A percentile compares a stretch with the other conserved stretches of the same genome.
phyloP scores from a whole-genome alignment of 257 asterid genomes.

The Cinchona pubescens region DNA sequence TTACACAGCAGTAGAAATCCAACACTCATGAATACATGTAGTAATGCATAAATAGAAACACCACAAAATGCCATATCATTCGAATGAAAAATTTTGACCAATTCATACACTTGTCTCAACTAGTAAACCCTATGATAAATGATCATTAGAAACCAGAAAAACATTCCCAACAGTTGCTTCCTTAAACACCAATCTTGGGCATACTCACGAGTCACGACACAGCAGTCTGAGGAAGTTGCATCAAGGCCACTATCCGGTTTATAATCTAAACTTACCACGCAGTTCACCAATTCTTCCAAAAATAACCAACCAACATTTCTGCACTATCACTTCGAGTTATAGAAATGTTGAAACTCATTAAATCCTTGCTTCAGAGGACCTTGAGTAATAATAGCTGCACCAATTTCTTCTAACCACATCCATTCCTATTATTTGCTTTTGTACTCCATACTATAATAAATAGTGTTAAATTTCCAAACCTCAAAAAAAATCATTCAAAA shows the following conservation, averaged over 20 bases:
- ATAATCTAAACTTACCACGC: neutral
- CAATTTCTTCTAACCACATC: neutral
- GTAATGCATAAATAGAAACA: too few species aligned
- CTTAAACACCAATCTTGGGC: too few species aligned
- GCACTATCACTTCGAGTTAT: too few species aligned
- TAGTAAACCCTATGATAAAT: neutral
- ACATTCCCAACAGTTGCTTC: neutral
- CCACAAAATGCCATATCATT: too few species aligned
- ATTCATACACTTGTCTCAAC: neutral
- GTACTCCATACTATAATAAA: neutral
- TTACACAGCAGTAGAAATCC: neutral
- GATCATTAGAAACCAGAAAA: neutral
- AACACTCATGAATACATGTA: neutral
- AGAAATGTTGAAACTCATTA: neutral
- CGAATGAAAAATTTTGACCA: neutral
- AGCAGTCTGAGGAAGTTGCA: neutral
- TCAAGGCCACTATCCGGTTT: neutral
- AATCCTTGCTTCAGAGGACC: neutral
- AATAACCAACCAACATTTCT: neutral
- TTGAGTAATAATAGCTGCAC: neutral
- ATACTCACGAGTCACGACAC: neutral
- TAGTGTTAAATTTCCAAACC: too few species aligned
- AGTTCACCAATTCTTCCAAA: neutral
- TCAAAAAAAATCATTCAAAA: neutral
- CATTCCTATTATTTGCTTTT: neutral